phyloP scores from a whole-genome alignment of 192 early-diverging fungal genomes.

The Linnemannia schmuckeri region DNA sequence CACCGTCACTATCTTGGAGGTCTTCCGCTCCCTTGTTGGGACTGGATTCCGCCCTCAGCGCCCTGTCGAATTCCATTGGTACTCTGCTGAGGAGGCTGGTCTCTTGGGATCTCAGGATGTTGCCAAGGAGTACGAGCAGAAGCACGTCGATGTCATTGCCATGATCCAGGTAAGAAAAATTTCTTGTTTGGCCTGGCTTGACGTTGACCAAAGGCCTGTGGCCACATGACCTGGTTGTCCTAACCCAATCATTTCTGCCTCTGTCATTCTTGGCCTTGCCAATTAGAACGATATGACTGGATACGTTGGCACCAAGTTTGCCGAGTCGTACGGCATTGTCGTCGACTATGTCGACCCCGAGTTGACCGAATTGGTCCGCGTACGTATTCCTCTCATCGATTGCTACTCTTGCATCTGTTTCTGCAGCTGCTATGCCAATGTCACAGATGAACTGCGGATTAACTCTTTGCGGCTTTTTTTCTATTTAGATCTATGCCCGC shows the following conservation, averaged over 20 bases:
- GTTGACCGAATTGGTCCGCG: slow-evolving; percentile 64
- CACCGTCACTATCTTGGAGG: slow-evolving; percentile 90
- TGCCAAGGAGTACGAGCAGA: slow-evolving; percentile 74
- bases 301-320: slow-evolving; percentile 70
- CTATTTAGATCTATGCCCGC: slow-evolving; percentile 70
- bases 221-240: neutral
- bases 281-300: slow-evolving; percentile 93
- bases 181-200: neutral
- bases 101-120: slow-evolving; percentile 91
- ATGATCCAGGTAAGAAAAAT: slow-evolving; percentile 76
- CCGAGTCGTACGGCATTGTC: slow-evolving; percentile 82
- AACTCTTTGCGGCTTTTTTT: slow-evolving; percentile 22
- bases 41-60: slow-evolving; percentile 75
- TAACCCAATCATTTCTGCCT: neutral
- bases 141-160: slow-evolving; percentile 73
- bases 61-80: slow-evolving; percentile 98
- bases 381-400: slow-evolving; percentile 13
- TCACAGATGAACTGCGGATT: neutral
- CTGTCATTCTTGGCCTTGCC: neutral
- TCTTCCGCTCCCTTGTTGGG: slow-evolving; percentile 80
- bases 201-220: neutral
- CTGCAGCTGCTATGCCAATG: neutral
- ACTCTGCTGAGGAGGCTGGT: slow-evolving; percentile 91
- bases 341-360: slow-evolving; percentile 84
- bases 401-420: neutral